These are phyloP conservation scores for Meyerozyma elateridarum DNA, from an alignment of 1,139 yeast genomes.

Conservation along the genomic window DNA sequence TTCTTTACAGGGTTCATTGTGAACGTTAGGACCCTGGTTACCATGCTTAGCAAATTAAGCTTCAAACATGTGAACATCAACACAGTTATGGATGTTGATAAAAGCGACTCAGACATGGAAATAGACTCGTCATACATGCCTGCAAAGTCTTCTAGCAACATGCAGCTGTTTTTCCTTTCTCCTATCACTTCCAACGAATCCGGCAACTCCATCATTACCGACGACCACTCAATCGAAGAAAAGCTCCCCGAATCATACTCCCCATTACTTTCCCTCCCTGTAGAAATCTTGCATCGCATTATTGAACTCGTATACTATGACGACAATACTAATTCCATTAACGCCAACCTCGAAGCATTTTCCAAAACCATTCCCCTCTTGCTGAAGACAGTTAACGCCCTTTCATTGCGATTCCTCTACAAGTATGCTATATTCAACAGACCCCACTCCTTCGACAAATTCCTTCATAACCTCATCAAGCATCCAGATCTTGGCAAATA, in stretches of 20 bases:
- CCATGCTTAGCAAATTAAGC: conserved; percentile 1
- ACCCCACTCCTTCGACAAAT: conserved; percentile 75
- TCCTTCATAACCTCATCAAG: conserved; percentile 52
- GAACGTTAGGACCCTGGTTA: too few species aligned
- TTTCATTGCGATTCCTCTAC: conserved; percentile 44
- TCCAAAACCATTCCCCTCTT: conserved; percentile 37
- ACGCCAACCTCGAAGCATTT: conserved; percentile 39
- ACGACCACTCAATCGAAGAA: background rate
- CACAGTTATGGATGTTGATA: conserved; percentile 1
- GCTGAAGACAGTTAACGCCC: conserved; percentile 29
- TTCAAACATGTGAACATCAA: conserved; percentile 3
- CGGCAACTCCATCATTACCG: conserved; percentile 12
- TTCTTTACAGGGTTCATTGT: too few species aligned
- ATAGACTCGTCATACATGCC: too few species aligned
- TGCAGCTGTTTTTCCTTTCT: conserved; percentile 23
- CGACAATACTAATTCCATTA: conserved; percentile 34
- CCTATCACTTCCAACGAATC: conserved; percentile 37
- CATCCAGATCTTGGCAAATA: conserved; percentile 54
- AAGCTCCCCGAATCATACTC: conserved; percentile 13
- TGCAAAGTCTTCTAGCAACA: background rate
- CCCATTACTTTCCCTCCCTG: conserved; percentile 33
- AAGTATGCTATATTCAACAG: conserved; percentile 71
- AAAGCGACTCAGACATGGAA: conserved; percentile 1
- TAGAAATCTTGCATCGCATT: conserved; percentile 40
- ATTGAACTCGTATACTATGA: conserved; percentile 44